Base-by-base conservation (phyloP, 1,284 basidiomycete species). In the Cryptococcus sp. region DNA sequence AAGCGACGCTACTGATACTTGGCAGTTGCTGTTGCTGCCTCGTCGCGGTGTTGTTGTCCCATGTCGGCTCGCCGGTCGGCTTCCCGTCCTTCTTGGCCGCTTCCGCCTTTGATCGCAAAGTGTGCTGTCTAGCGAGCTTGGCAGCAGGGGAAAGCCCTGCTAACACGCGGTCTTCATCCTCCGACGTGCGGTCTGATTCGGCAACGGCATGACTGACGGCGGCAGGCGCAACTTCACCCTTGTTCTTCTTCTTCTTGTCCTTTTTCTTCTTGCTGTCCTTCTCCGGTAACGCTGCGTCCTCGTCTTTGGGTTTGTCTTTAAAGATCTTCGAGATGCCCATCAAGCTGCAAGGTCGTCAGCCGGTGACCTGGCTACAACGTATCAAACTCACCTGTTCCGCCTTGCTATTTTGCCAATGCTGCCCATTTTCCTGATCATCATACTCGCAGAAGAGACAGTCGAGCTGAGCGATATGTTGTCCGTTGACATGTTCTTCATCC, bases 381-480 rank as follows among this genome's bases (percentile, higher is more conserved):
- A 13, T 5, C 3, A 8, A 10, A 35, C 31, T 47, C 38, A 76
- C 77, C 74, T 91, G 76, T 94, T 94, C 46, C 92, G 84, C 56
- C 92, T 82, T 6, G 92, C 91, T n/a, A 96, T 83, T 79, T 90
- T 92, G 48, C 93, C 92, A 77, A 97, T 88, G 54, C 88, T 88
- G 31, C 95, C 94, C 53, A 99, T 87, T 81, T 96, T 98, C 69
- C 95, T 87, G 70, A 99, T 95, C 87, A 99, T 96, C 76, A 98
- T 90, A 58, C 90, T 93, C 8, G 94, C 95, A 55, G 90, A 93
- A 62, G 89, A 92, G 68, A 97, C 94, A 46, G 95, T 97, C n/a
- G 91, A 95, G 35, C 89, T 91, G 52, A 99, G 86, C 38, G 93
- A 96, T 64, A 99, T 95, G 78, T 99, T 99, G 78, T 99, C 94